A percentile compares a stretch with the other conserved stretches of the same genome.
Evolutionary conservation across 208 protist species (phyloP).

Genomic region (Crithidia brevicula): DNA sequence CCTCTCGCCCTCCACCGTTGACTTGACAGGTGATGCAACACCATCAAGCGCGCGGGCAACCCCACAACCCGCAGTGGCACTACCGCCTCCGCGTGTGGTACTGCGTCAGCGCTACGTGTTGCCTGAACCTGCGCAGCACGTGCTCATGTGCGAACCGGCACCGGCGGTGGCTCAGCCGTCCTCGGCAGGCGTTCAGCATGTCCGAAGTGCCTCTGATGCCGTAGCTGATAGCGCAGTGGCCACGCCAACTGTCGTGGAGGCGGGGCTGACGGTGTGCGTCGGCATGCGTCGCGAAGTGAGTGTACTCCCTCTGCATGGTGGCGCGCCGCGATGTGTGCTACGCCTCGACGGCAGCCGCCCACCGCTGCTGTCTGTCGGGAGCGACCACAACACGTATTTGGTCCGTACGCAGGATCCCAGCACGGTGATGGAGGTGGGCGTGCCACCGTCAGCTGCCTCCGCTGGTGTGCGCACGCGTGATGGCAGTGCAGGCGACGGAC

Average conservation of each 20-base stretch:
- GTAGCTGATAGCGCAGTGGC: neutral
- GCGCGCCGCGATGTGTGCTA: constrained; percentile 60
- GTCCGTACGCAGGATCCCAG: constrained; percentile 29
- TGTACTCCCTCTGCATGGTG: constrained; percentile 58
- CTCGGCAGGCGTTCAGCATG: neutral
- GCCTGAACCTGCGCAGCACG: constrained; percentile 48
- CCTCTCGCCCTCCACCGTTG: neutral
- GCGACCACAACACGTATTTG: constrained; percentile 35
- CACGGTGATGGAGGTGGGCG: constrained; percentile 37
- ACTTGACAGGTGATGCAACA: neutral
- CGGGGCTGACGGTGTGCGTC: constrained; percentile 59
- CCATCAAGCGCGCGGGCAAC: too few relatives aligned
- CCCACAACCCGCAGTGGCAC: neutral
- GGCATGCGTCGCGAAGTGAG: constrained; percentile 70
- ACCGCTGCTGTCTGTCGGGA: constrained; percentile 36
- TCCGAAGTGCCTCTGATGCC: neutral
- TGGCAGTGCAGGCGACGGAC: neutral
- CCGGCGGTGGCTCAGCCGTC: neutral
- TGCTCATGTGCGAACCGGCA: constrained; percentile 43
- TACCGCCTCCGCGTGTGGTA: constrained; percentile 24
- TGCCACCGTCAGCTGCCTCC: constrained; percentile 24
- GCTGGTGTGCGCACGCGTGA: constrained; percentile 17
- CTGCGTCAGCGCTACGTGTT: constrained; percentile 45
- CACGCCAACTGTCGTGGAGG: constrained; percentile 15
- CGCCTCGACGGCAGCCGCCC: constrained; percentile 41